Evolutionary conservation across 169 alveolate species (phyloP), one percentile per base, ranked within the genome.

Genomic region (Babesia sp.): DNA sequence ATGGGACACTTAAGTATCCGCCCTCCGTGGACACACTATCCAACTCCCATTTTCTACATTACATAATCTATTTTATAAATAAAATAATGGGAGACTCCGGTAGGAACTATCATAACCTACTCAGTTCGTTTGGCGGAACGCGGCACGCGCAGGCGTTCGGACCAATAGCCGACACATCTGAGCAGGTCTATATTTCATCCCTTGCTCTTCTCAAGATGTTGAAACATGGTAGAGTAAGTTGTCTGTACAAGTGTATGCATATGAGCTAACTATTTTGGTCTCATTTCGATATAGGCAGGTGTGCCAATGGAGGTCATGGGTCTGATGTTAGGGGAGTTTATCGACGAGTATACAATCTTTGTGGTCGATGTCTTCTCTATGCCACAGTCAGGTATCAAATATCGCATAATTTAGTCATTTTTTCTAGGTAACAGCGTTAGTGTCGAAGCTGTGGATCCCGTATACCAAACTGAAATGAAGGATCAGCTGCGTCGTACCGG

Each of bases 291-390:
- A 56, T 54, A 94, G 94, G 98, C 99, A 3, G 99, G 99, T 36
- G 98, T 98, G 11, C 99, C 99, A 14, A 96, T 98, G 97, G 99
- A 98, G 90, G 99, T 97, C 45, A 97, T 98, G 99, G 99, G 99
- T 39, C 92, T 98, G 31, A 95, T 98, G 97, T 93, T 98, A 39
- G 99, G 99, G 14, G 99, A 97, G 75, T 95, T 97, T 83, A 95
- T 97, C 16, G 99, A 98, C 88, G 99, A 97, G 77, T 98, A 98
- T 82, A 96, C 99, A n/a, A 98, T 98, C 59, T 91, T 95, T 57
- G 99, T 97, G n/a, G 99, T 97, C 48, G 99, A 98, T 91, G 99
- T 97, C 11, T 98, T 98, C 85, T 96, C 99, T 12, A 98, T 98
- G 99, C 99, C 99, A 45, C 98, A 98, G 91, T 95, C 98, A 22